Evolutionary conservation across 352 stramenopile species (phyloP), one percentile per base, ranked within the genome.

Genomic region (Globisporangium rhizosaccharum): DNA sequence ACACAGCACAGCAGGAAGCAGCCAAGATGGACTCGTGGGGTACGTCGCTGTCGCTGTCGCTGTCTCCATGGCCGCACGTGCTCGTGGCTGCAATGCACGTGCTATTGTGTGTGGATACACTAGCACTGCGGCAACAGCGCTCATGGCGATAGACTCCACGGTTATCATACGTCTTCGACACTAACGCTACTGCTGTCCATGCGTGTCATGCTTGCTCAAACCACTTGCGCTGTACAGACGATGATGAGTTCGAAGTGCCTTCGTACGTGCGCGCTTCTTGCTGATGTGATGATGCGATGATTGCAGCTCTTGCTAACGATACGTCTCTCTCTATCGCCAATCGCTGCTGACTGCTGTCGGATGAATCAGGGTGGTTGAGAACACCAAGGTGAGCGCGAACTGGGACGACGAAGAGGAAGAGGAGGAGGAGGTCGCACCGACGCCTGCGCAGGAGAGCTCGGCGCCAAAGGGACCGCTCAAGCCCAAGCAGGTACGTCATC

Each of bases 201-300:
- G 51, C 12, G 15, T 1, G 17, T 9, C 53, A 20, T 57, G 53
- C 17, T 12, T 7, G 41, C 10, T 45, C 46, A 25, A 51, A n/a
- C n/a, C n/a, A n/a, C n/a, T n/a, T n/a, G n/a, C n/a, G 28, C 2
- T 30, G 28, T 12, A 20, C 64, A 92, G 82, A 92, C 63, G 82
- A 92, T 61, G 82, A 92, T 52, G 82, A 92, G 63, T 92, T 90
- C 61, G 82, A 92, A 74, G 80, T 92, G 71, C 82, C 68, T 47
- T 59, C 59, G 52, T 65, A 58, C 33, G 58, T 25, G 3, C 36
- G 3, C 26, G 33, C 28, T 53, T 49, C 4, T 37, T 61, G 18
- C 11, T 7, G 10, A 55, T 62, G 14, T 54, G 26, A 6, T 56
- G 23, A 2, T 5, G 12, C 9, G 37, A 44, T 45, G 8, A 20